These are phyloP conservation scores for Backusella parvicylindrica DNA, from an alignment of 192 early-diverging fungal genomes.

Conservation along the genomic window DNA sequence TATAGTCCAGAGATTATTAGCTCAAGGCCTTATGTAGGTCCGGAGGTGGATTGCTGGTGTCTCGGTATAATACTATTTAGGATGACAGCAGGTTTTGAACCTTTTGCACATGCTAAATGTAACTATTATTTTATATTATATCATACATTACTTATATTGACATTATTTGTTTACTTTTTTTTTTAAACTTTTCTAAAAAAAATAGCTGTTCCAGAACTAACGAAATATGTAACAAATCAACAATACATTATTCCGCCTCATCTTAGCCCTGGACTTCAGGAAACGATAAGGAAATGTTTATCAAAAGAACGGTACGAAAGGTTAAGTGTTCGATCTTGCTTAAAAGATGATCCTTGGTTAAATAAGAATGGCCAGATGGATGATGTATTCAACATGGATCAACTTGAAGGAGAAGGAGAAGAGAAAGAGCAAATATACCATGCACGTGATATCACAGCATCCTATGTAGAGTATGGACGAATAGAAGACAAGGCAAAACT, in stretches of 20 bases:
- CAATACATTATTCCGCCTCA: constrained; percentile 32
- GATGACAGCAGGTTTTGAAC: constrained; percentile 55
- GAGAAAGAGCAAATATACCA: background rate
- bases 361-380: constrained; percentile 18
- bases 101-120: constrained; percentile 41
- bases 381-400: constrained; percentile 9
- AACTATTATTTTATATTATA: background rate
- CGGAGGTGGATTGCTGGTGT: constrained; percentile 95
- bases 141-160: background rate
- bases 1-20: constrained; percentile 87
- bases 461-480: background rate
- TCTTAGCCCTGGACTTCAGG: constrained; percentile 33
- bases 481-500: background rate
- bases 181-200: background rate
- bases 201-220: constrained; percentile 45
- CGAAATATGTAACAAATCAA: constrained; percentile 39
- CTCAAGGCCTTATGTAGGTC: constrained; percentile 83
- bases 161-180: background rate
- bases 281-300: constrained; percentile 40
- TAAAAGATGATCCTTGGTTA: constrained; percentile 44
- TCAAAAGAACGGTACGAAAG: constrained; percentile 35
- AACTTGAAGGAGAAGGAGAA: background rate
- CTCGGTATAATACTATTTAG: constrained; percentile 87
- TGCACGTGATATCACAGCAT: background rate
- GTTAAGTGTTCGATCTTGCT: constrained; percentile 21